Evolutionary conservation across 495 filamentous ascomycete genomes (phyloP).

Genomic region (Venustampulla echinocandica): DNA sequence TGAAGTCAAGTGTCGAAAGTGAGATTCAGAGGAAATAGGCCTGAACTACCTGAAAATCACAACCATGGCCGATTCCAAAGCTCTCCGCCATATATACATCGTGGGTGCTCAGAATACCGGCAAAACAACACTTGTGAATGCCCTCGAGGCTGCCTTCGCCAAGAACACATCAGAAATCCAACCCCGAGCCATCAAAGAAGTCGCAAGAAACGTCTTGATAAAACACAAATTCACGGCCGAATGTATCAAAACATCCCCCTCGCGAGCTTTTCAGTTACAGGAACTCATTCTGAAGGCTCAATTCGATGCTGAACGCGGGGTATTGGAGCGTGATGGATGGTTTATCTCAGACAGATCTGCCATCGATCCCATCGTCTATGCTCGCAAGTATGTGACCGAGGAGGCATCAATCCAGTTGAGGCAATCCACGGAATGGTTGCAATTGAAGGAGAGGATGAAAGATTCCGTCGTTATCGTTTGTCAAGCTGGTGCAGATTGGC

Average conservation of each 20-base stretch:
- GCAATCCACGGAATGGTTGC: slow-evolving; percentile 26
- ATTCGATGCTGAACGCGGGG: slow-evolving; percentile 27
- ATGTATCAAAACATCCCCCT: slow-evolving; percentile 31
- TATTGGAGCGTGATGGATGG: slow-evolving; percentile 22
- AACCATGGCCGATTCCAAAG: not conserved
- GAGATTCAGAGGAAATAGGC: not conserved
- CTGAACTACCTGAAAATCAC: not conserved
- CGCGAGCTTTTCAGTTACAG: slow-evolving; percentile 32
- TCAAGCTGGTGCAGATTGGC: slow-evolving; percentile 33
- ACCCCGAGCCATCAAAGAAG: slow-evolving; percentile 34
- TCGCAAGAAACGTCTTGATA: slow-evolving; percentile 35
- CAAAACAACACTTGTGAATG: slow-evolving; percentile 40
- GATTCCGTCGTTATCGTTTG: slow-evolving; percentile 35
- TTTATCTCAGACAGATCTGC: slow-evolving; percentile 45
- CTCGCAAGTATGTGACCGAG: slow-evolving; percentile 29
- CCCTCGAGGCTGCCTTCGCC: slow-evolving; percentile 27
- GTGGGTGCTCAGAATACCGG: slow-evolving; percentile 43
- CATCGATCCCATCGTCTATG: slow-evolving; percentile 40
- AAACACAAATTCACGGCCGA: slow-evolving; percentile 30
- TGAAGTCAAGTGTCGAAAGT: not conserved
- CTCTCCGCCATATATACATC: slow-evolving; percentile 34
- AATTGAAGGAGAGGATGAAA: slow-evolving; percentile 30
- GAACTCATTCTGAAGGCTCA: slow-evolving; percentile 38
- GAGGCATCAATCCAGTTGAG: slow-evolving; percentile 25
- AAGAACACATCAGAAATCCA: not conserved